These are phyloP conservation scores for Lunasporangiospora selenospora DNA, from an alignment of 192 early-diverging fungal species.

Conservation along the genomic window DNA sequence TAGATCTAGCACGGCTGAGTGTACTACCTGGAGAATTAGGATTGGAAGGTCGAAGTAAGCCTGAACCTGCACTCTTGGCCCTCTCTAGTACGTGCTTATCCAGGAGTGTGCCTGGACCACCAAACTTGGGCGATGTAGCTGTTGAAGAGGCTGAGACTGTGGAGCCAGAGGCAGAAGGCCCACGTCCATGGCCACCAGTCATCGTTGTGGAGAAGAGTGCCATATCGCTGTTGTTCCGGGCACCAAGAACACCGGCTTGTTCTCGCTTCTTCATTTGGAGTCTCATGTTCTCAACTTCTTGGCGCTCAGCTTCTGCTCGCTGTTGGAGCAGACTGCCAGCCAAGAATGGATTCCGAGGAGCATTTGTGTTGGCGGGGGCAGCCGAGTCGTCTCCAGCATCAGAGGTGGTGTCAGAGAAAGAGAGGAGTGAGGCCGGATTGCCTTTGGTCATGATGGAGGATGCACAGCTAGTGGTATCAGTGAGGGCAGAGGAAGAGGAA, in stretches of 20 bases:
- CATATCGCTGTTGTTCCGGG: not conserved
- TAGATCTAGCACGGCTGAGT: constrained; percentile 14
- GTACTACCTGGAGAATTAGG: not conserved
- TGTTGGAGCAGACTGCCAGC: constrained; percentile 43
- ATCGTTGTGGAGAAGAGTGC: not conserved
- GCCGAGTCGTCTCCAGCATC: too few species aligned
- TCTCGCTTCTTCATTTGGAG: constrained; percentile 33
- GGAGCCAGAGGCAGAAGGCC: constrained; percentile 3
- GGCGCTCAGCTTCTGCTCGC: constrained; percentile 42
- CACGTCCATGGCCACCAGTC: constrained; percentile 16
- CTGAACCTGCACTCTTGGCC: constrained; percentile 33
- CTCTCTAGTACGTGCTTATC: constrained; percentile 21
- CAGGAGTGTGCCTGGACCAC: constrained; percentile 35
- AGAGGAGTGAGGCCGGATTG: too few species aligned
- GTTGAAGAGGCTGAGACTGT: constrained; percentile 1
- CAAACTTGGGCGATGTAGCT: constrained; percentile 20
- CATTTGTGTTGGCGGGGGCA: not conserved
- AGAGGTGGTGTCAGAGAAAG: constrained; percentile 2
- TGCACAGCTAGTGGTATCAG: not conserved
- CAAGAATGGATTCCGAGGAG: constrained; percentile 17
- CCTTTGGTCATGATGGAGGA: not conserved
- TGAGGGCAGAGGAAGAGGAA: not conserved
- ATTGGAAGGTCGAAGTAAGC: constrained; percentile 22
- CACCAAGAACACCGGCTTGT: constrained; percentile 39
- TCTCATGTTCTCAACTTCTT: constrained; percentile 42